A percentile compares a stretch with the other conserved stretches of the same genome.
Evolutionary conservation across 192 early-diverging fungal species (phyloP).

Genomic region (Umbelopsis vinacea): DNA sequence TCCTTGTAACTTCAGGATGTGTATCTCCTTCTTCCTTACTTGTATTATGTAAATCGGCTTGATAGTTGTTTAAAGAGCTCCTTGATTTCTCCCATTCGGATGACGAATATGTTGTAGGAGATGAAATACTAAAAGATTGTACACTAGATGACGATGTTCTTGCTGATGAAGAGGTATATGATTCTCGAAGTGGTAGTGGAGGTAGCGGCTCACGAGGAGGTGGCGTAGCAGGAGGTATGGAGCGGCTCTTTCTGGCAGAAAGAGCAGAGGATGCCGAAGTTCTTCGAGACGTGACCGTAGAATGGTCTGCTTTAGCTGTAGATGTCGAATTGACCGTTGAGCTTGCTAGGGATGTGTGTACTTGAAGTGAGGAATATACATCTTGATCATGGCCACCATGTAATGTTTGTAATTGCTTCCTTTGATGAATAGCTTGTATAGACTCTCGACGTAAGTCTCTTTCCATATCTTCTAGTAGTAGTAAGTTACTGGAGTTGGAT

Average conservation of each 20-base stretch:
- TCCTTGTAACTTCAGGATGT: conserved; percentile 10
- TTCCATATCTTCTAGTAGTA: conserved; percentile 16
- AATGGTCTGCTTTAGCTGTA: not conserved
- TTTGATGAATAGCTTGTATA: conserved; percentile 7
- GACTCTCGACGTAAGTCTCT: not conserved
- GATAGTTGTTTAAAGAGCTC: not conserved
- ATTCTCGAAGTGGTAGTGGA: conserved; percentile 15
- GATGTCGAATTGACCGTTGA: conserved; percentile 4
- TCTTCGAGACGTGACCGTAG: not conserved
- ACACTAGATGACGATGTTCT: conserved; percentile 16
- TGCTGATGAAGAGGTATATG: conserved; percentile 1
- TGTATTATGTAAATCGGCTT: not conserved
- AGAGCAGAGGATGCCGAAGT: not conserved
- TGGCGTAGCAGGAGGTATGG: conserved; percentile 23
- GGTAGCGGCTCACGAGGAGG: conserved; percentile 30
- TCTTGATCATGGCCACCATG: not conserved
- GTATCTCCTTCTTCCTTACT: conserved; percentile 14
- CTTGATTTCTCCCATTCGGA: conserved; percentile 17
- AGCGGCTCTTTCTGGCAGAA: not conserved
- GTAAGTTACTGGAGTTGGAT: not conserved
- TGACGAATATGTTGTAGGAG: conserved; percentile 5
- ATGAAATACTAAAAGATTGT: conserved; percentile 17
- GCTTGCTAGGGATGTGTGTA: conserved; percentile 1
- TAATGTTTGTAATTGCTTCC: not conserved
- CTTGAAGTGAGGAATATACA: not conserved